Base-by-base conservation (phyloP, 2,329 filamentous ascomycete species). In the Claviceps sp. region DNA sequence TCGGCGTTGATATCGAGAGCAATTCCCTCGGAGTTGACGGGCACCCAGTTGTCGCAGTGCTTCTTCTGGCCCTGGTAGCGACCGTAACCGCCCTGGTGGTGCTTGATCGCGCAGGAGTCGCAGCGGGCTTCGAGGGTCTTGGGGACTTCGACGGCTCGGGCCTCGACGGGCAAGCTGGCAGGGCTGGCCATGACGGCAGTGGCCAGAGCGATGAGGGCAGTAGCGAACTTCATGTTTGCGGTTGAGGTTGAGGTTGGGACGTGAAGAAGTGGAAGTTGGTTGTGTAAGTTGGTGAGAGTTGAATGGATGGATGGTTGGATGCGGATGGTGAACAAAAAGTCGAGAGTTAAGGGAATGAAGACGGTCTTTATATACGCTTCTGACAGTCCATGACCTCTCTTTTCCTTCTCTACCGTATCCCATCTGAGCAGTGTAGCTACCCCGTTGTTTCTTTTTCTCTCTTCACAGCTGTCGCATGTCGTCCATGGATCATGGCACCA, bases 131-230 rank as follows among this genome's bases (percentile, higher is more conserved):
- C 22, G 11, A 22, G 7, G 22, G 24, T 34, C 30, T 34, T 34
- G 10, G 30, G 30, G 30, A 34, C 30, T 11, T 34, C 30, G 30
- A 34, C 30, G 10, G 30, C 30, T 34, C 30, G 30, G 30, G 30
- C 30, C 4, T 34, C 30, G 30, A 34, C 30, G 41, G 42, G 17
- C 13, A 22, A 38, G 5, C 24, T 37, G 45, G 17, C 38, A 16
- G 50, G 50, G 45, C 16, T 46, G 50, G 50, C 39, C 19, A 52
- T 34, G 50, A 45, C 50, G 13, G 50, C 50, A 17, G 50, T 44
- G 26, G 45, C 50, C 3, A 52, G 17, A 38, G 50, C 44, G 16
- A 52, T 11, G 39, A 48, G 38, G 38, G 45, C 50, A 30, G 39
- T 43, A 30, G 45, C 45, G 45, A 48, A 52, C 45, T 52, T 52